These are phyloP conservation scores for Cytospora piceae DNA, from an alignment of 2,329 filamentous ascomycete species.

Conservation along the genomic window DNA sequence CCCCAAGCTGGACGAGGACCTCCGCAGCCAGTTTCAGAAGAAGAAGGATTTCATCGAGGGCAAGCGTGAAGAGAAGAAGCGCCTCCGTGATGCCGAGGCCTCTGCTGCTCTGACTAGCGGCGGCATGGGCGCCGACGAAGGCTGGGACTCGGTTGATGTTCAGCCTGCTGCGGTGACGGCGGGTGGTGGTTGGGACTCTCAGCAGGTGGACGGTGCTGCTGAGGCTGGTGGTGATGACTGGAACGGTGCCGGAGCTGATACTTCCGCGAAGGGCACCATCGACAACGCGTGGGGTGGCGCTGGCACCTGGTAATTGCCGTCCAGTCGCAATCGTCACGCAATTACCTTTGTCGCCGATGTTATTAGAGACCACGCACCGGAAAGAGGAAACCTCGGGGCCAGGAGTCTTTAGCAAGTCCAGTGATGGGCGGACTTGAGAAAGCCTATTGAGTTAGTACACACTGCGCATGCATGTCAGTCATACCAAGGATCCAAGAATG, in stretches of 20 bases:
- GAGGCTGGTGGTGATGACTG: constrained; percentile 7
- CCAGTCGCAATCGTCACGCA: not conserved
- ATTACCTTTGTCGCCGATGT: not conserved
- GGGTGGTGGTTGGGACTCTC: constrained; percentile 17
- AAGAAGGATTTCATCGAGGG: constrained; percentile 28
- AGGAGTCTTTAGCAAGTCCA: not conserved
- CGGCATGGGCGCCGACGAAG: not conserved
- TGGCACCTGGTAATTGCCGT: not conserved
- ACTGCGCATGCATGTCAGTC: not conserved
- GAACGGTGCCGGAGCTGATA: constrained; percentile 5
- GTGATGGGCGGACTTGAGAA: not conserved
- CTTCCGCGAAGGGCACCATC: not conserved
- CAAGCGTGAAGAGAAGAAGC: constrained; percentile 25
- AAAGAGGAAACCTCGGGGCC: not conserved
- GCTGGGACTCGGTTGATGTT: not conserved
- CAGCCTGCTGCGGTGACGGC: not conserved
- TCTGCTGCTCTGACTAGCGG: not conserved
- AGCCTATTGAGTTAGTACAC: not conserved
- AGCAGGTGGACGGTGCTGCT: not conserved
- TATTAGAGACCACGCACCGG: not conserved
- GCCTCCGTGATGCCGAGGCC: constrained; percentile 7
- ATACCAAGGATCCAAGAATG: not conserved
- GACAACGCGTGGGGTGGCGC: not conserved
- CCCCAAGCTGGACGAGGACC: constrained; percentile 25
- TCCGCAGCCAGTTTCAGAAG: constrained; percentile 27